Conservation (phyloP, 1,139 yeast genomes). For the Blastobotrys elegans region DNA sequence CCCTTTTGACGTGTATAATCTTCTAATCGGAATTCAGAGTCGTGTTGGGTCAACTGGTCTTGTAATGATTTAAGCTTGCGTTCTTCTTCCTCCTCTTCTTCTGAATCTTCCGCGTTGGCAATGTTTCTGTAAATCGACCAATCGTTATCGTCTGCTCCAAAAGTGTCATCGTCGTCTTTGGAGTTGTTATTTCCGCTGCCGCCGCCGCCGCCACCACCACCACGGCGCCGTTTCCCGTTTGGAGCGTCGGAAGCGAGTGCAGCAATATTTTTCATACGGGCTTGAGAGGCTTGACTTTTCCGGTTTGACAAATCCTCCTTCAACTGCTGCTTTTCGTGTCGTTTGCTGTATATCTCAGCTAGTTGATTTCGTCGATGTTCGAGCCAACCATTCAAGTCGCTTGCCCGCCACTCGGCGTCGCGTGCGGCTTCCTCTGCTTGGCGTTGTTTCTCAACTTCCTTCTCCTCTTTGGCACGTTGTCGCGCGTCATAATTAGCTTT, state of each 20-base stretch:
- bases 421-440: conserved; percentile 43
- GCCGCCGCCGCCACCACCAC: conserved; percentile 25
- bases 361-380: conserved; percentile 60
- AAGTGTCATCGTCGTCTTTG: conserved; percentile 85
- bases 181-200: conserved; percentile 20
- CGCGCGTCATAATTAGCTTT: conserved; percentile 90
- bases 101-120: conserved; percentile 65
- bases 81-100: conserved; percentile 70
- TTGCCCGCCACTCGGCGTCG: conserved; percentile 73
- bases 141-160: conserved; percentile 94
- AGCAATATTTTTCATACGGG: conserved; percentile 88
- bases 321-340: conserved; percentile 65
- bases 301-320: conserved; percentile 80
- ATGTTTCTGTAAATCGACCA: conserved; percentile 91
- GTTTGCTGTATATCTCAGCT: conserved; percentile 48
- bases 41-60: conserved; percentile 68
- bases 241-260: conserved; percentile 74
- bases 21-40: conserved; percentile 78
- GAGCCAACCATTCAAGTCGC: conserved; percentile 77
- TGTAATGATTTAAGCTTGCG: conserved; percentile 62
- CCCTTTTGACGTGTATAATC: conserved; percentile 73
- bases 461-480: conserved; percentile 74
- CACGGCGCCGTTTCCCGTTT: conserved; percentile 27
- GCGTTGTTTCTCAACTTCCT: conserved; percentile 51
- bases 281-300: conserved; percentile 86